Conservation (phyloP, 345 rosid genomes). For the Ceriops tagal region DNA sequence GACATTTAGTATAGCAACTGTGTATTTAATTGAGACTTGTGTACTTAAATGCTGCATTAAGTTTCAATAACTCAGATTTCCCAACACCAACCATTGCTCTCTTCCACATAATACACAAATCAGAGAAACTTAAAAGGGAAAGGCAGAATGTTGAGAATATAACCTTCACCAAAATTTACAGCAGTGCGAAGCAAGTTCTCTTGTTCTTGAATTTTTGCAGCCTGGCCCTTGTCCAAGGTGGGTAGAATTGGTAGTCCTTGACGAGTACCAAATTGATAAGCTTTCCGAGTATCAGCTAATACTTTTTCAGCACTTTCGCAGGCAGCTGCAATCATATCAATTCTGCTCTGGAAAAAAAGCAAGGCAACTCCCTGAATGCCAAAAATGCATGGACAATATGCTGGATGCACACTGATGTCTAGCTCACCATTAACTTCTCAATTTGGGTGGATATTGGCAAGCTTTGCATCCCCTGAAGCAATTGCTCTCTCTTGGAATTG, state of each 20-base stretch:
- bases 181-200: constrained; percentile 74
- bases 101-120: too few relatives aligned
- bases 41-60: not conserved
- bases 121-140: too few relatives aligned
- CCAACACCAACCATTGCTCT: too few relatives aligned
- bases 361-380: constrained; percentile 12
- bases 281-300: constrained; percentile 80
- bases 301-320: constrained; percentile 92
- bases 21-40: too few relatives aligned
- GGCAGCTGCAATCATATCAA: constrained; percentile 84
- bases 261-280: constrained; percentile 70
- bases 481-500: constrained; percentile 75
- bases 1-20: not conserved
- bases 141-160: not conserved
- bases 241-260: constrained; percentile 83
- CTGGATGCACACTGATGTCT: not conserved
- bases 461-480: constrained; percentile 81
- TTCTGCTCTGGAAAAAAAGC: constrained; percentile 56
- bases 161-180: constrained; percentile 78
- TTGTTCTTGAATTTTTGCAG: constrained; percentile 83
- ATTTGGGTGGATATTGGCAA: constrained; percentile 68
- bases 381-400: not conserved
- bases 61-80: not conserved
- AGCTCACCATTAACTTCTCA: constrained; percentile 67
- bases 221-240: constrained; percentile 79